phyloP scores from a whole-genome alignment of 228 moss, liverwort and hornwort genomes.

The Sphagnum fallax region DNA sequence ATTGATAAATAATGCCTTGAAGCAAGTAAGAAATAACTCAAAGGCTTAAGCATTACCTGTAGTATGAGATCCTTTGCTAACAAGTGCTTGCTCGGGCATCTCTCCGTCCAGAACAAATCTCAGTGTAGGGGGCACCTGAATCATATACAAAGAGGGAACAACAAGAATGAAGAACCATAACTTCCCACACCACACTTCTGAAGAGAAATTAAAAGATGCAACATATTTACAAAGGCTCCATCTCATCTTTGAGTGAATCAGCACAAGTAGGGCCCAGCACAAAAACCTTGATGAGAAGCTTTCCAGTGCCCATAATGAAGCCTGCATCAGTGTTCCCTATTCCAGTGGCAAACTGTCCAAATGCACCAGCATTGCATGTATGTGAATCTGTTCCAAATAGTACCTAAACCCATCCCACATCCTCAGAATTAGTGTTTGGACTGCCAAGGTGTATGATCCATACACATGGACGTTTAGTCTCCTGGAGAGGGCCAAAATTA shows the following conservation, averaged over 20 bases:
- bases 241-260: too few relatives aligned
- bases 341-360: conserved; percentile 96
- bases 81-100: conserved; percentile 62
- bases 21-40: too few relatives aligned
- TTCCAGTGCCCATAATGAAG: conserved; percentile 98
- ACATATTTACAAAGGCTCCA: too few relatives aligned
- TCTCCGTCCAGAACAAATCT: conserved; percentile 91
- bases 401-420: conserved; percentile 37
- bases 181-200: too few relatives aligned
- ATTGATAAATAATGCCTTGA: too few relatives aligned
- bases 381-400: conserved; percentile 98
- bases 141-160: too few relatives aligned
- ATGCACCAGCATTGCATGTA: conserved; percentile 94
- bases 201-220: too few relatives aligned
- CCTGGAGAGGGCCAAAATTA: too few relatives aligned
- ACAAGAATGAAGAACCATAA: too few relatives aligned
- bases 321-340: conserved; percentile 97
- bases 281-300: conserved; percentile 87
- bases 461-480: too few relatives aligned
- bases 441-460: too few relatives aligned
- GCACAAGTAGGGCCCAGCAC: not conserved
- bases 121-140: conserved; percentile 86
- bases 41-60: conserved; percentile 43
- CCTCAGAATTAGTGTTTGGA: too few relatives aligned
- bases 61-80: conserved; percentile 93